These are phyloP conservation scores for Neurospora sp. DNA, from an alignment of 495 filamentous ascomycete genomes.

Conservation along the genomic window DNA sequence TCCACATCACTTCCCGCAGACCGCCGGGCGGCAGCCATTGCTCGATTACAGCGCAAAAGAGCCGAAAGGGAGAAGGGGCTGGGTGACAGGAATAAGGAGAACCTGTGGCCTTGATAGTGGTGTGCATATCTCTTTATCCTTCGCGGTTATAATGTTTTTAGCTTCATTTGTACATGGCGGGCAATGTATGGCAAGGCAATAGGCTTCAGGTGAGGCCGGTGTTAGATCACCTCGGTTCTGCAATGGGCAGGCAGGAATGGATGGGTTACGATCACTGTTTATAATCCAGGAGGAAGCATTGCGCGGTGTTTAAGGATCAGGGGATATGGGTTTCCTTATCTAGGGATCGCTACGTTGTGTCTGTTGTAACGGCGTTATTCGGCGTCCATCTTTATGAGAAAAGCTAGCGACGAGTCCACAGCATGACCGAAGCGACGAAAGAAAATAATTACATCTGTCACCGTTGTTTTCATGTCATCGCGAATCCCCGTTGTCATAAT, in stretches of 20 bases:
- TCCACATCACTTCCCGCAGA: constrained; percentile 46
- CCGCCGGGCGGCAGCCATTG: constrained; percentile 51
- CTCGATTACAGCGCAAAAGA: constrained; percentile 49
- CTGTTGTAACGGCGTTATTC: neutral
- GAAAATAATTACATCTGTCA: neutral
- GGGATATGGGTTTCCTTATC: neutral
- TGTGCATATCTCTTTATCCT: neutral
- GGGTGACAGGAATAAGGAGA: constrained; percentile 34
- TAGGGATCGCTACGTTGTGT: neutral
- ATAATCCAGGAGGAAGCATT: neutral
- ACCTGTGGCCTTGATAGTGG: constrained; percentile 17
- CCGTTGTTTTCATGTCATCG: neutral
- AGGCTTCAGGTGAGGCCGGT: neutral
- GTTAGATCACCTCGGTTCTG: neutral
- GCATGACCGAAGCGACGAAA: neutral
- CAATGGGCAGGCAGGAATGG: neutral
- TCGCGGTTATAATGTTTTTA: neutral
- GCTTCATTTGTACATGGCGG: neutral
- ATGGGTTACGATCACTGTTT: neutral
- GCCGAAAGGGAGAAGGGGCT: constrained; percentile 25
- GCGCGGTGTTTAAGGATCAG: neutral
- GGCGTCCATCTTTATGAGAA: neutral
- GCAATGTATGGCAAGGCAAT: neutral
- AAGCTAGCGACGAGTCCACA: neutral
- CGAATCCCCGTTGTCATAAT: neutral